A percentile compares a stretch with the other conserved stretches of the same genome.
Evolutionary conservation across 495 filamentous ascomycete genomes (phyloP).

Genomic region (Saxophila tyrrhenica): DNA sequence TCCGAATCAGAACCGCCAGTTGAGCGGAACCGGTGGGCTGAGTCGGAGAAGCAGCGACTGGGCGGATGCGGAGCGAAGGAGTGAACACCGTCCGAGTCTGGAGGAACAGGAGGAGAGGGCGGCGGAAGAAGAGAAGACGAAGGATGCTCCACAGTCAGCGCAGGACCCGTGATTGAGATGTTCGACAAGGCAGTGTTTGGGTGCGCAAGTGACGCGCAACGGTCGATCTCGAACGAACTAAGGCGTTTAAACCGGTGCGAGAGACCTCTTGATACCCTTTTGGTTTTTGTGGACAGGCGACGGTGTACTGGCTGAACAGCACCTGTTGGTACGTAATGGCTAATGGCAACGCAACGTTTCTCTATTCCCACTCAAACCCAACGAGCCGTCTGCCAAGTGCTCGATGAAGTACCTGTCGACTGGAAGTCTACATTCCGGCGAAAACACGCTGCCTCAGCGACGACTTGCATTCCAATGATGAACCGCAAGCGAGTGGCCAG

Average conservation of each 20-base stretch:
- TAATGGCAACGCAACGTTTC: neutral
- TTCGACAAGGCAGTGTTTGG: neutral
- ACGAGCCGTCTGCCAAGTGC: too few relatives aligned
- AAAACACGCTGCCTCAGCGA: neutral
- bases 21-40: slow-evolving; percentile 35
- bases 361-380: too few relatives aligned
- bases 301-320: too few relatives aligned
- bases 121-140: neutral
- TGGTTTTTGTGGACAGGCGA: neutral
- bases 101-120: neutral
- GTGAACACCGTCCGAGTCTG: neutral
- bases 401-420: too few relatives aligned
- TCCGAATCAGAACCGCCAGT: slow-evolving; percentile 34
- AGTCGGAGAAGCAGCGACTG: slow-evolving; percentile 54
- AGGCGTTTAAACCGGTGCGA: too few relatives aligned
- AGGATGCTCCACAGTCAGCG: neutral
- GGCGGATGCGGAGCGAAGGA: slow-evolving; percentile 39
- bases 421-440: neutral
- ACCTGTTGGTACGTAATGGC: neutral
- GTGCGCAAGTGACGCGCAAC: too few relatives aligned
- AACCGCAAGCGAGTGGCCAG: neutral
- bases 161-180: neutral
- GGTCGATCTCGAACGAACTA: too few relatives aligned
- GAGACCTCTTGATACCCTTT: neutral
- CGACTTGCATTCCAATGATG: neutral